phyloP scores from a whole-genome alignment of 139 green algal species.

The Chlamydomonas schloesseri region DNA sequence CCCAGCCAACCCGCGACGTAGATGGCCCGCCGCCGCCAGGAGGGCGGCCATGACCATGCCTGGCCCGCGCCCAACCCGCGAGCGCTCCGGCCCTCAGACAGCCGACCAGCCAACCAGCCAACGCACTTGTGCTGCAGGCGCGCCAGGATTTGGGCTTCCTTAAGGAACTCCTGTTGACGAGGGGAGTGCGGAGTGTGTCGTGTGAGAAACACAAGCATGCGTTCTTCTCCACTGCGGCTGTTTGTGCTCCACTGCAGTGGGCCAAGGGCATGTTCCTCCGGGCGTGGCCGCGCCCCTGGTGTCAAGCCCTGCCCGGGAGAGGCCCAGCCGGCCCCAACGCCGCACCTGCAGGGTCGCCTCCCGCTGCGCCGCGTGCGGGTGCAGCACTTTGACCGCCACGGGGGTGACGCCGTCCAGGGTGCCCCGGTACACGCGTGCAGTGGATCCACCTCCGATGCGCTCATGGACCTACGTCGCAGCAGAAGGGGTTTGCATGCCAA shows the following conservation, averaged over 20 bases:
- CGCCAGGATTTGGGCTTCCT: conserved; percentile 25
- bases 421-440: conserved; percentile 17
- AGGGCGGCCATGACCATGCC: too few species aligned
- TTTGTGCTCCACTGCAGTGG: too few species aligned
- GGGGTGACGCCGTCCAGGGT: conserved; percentile 10
- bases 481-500: background rate
- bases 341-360: conserved; percentile 30
- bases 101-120: too few species aligned
- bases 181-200: background rate
- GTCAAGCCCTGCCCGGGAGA: too few species aligned
- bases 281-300: too few species aligned
- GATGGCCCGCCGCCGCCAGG: too few species aligned
- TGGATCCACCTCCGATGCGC: conserved; percentile 29
- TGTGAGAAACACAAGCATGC: background rate
- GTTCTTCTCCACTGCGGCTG: background rate
- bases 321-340: background rate
- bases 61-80: too few species aligned
- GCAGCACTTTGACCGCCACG: conserved; percentile 35
- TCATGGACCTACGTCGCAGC: conserved; percentile 2
- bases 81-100: too few species aligned
- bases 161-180: conserved; percentile 35
- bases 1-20: too few species aligned
- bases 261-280: too few species aligned
- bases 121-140: conserved; percentile 37
- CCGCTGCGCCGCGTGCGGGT: conserved; percentile 38